A percentile compares a stretch with the other conserved stretches of the same genome.
phyloP scores from a whole-genome alignment of 176 grass and related monocot species.

The Thinopyrum elongatum region DNA sequence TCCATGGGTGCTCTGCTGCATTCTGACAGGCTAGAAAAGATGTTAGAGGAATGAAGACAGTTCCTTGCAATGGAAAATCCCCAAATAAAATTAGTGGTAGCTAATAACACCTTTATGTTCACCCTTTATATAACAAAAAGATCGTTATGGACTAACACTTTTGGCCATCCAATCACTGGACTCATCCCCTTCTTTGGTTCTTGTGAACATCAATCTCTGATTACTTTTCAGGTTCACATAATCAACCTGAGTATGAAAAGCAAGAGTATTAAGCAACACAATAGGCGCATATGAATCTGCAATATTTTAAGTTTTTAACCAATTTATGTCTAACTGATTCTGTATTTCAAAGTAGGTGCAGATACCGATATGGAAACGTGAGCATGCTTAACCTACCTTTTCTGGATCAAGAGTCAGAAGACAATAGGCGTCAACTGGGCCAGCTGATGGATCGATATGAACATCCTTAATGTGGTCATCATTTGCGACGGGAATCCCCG shows the following conservation, averaged over 20 bases:
- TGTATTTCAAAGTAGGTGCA: too few relatives aligned
- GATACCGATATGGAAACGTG: background rate
- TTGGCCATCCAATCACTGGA: conserved; percentile 50
- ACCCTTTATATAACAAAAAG: background rate
- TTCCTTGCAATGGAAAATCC: conserved; percentile 24
- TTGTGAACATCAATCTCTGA: conserved; percentile 72
- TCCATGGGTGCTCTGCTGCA: background rate
- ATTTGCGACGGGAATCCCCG: conserved; percentile 57
- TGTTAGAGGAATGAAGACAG: background rate
- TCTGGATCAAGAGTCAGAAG: conserved; percentile 85
- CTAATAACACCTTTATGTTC: background rate
- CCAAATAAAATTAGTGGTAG: conserved; percentile 4
- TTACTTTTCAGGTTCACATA: conserved; percentile 89
- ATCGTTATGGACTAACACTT: conserved; percentile 53
- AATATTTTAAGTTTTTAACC: background rate
- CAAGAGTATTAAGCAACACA: background rate
- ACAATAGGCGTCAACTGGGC: conserved; percentile 72
- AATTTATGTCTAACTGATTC: too few relatives aligned
- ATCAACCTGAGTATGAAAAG: conserved; percentile 55
- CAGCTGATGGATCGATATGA: conserved; percentile 57
- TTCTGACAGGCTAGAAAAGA: background rate
- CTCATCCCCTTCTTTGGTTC: conserved; percentile 31
- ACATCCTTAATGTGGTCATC: conserved; percentile 45
- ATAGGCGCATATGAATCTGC: background rate
- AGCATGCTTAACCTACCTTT: conserved; percentile 55